These are phyloP conservation scores for Saccharomycopsis hybrid DNA, from an alignment of 1,139 yeast genomes.

Conservation along the genomic window DNA sequence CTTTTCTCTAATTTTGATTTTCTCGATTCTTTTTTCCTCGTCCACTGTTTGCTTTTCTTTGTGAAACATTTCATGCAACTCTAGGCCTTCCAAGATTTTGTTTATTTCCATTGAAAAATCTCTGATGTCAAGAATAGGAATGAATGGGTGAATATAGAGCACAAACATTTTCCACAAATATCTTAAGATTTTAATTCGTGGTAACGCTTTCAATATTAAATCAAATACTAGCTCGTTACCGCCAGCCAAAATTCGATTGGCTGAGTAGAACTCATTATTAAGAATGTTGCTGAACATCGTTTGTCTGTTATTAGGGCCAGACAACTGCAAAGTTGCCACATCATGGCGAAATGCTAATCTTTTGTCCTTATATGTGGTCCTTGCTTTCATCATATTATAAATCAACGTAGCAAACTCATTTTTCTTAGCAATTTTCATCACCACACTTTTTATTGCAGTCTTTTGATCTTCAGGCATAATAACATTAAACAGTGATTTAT, in stretches of 20 bases:
- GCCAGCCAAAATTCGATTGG: neutral
- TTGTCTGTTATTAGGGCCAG: neutral
- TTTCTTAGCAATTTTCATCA: slow-evolving; percentile 4
- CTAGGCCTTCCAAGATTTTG: slow-evolving; percentile 10
- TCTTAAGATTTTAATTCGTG: slow-evolving; percentile 6
- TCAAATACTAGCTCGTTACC: slow-evolving; percentile 3
- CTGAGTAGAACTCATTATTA: slow-evolving; percentile 1
- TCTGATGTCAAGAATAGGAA: slow-evolving; percentile 15
- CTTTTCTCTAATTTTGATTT: slow-evolving; percentile 11
- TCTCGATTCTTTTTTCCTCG: neutral
- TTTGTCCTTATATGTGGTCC: neutral
- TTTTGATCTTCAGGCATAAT: neutral
- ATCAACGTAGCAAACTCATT: slow-evolving; percentile 17
- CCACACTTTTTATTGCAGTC: neutral
- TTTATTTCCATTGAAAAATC: slow-evolving; percentile 3
- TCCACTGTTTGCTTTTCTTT: neutral
- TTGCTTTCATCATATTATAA: slow-evolving; percentile 7
- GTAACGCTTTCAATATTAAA: slow-evolving; percentile 6
- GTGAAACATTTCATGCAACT: slow-evolving; percentile 5
- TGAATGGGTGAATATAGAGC: slow-evolving; percentile 13
- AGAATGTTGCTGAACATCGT: neutral
- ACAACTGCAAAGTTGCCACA: slow-evolving; percentile 8
- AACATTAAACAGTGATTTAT: neutral
- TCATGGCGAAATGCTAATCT: slow-evolving; percentile 10
- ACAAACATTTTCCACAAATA: slow-evolving; percentile 15